Base-by-base conservation (phyloP, 1,284 basidiomycete species). In the Trichosporon inkin region DNA sequence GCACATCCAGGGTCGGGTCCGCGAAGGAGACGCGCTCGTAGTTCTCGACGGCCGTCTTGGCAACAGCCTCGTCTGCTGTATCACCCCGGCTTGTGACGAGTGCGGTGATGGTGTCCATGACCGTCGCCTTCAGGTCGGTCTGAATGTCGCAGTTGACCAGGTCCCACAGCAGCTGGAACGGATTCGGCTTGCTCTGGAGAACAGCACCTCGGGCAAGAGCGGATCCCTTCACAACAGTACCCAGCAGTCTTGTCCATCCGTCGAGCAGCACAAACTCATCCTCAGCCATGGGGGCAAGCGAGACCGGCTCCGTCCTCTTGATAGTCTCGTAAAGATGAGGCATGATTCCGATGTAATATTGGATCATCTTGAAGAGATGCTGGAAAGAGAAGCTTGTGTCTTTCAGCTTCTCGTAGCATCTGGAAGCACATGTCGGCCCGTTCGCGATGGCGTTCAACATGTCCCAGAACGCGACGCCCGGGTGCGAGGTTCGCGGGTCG, bases 401-500 rank as follows among this genome's bases (percentile, higher is more conserved):
- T 58, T 73, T 72, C 59, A 77, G 63, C 60, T 67, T 69, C 53
- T 74, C 72, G 55, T 69, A 73, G 28, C 71, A 66, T 49, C 70
- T 69, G 7, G 68, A 62, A 64, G 89, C 90, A 68, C 90, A 91
- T 59, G 86, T 85, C 47, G 88, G 86, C 0, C 92, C 92, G 52
- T 87, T 86, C 0, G 91, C 85, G 20, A 95, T 82, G n/a, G 92
- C 90, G 4, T 84, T 80, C 19, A 95, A 80, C 90, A 95, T 92
- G 65, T 92, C 88, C 75, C 90, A 94, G 61, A 93, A 80, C 0
- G 91, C 88, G 66, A 85, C 85, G 19, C 86, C 82, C 81, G 91
- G 87, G 7, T 84, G 84, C 6, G 84, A 74, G 60, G 90, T 86
- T 53, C 88, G 84, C 4, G 83, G 81, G 64, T 92, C 88, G 8